Conservation (phyloP, 306 rosid species). For the Hippophae tibetana region DNA sequence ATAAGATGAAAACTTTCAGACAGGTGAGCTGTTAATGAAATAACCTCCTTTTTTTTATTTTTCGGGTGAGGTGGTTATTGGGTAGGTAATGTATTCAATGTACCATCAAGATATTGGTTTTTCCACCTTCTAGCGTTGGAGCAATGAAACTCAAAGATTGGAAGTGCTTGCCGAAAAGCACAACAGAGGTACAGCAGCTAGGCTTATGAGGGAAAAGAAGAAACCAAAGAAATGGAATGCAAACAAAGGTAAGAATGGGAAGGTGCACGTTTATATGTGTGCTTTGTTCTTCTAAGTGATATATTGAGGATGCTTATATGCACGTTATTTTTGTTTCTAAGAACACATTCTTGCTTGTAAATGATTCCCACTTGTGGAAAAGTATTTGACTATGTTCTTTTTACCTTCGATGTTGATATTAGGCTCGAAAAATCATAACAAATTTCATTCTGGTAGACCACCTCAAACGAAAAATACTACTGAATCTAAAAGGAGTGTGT, state of each 20-base stretch:
- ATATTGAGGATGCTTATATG: slow-evolving; percentile 2
- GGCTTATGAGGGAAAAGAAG: slow-evolving; percentile 40
- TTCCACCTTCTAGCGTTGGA: slow-evolving; percentile 45
- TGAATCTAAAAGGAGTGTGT: slow-evolving; percentile 22
- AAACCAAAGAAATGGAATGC: slow-evolving; percentile 21
- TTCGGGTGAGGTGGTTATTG: background rate
- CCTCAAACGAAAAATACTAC: slow-evolving; percentile 22
- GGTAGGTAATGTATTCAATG: background rate
- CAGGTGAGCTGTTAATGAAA: slow-evolving; percentile 30
- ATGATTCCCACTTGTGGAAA: slow-evolving; percentile 8
- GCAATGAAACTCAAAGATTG: slow-evolving; percentile 54
- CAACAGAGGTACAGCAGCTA: slow-evolving; percentile 60
- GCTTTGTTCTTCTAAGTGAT: too few relatives aligned
- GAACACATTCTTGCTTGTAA: background rate
- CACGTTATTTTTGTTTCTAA: background rate
- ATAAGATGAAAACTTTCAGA: slow-evolving; percentile 60
- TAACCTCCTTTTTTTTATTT: slow-evolving; percentile 4
- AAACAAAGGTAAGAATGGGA: slow-evolving; percentile 29
- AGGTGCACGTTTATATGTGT: too few relatives aligned
- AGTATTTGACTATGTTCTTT: slow-evolving; percentile 5
- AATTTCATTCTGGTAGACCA: slow-evolving; percentile 24
- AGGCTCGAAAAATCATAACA: slow-evolving; percentile 28
- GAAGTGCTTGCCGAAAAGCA: slow-evolving; percentile 71
- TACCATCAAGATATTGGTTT: slow-evolving; percentile 3
- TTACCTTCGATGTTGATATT: slow-evolving; percentile 8